A percentile compares a stretch with the other conserved stretches of the same genome.
Conservation (phyloP, 2,329 filamentous ascomycete genomes). For the Fusarium domesticum region DNA sequence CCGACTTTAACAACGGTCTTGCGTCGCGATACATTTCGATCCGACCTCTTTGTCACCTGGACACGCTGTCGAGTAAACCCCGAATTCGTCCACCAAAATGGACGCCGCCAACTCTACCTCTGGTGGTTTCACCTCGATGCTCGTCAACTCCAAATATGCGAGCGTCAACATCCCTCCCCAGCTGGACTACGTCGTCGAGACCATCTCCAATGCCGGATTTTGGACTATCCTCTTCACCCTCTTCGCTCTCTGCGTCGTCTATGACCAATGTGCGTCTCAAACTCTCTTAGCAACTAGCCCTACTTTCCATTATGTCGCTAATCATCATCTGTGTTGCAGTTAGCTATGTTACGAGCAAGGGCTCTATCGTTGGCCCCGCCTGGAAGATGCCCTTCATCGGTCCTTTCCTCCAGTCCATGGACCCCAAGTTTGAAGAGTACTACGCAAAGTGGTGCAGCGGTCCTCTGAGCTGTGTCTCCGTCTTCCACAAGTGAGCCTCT, state of each 20-base stretch:
- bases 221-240: constrained; percentile 67
- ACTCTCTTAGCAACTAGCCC: not conserved
- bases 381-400: constrained; percentile 87
- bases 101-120: constrained; percentile 60
- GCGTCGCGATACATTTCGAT: not conserved
- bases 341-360: constrained; percentile 72
- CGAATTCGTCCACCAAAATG: constrained; percentile 36
- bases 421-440: constrained; percentile 90
- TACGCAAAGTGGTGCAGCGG: constrained; percentile 89
- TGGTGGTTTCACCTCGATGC: constrained; percentile 66
- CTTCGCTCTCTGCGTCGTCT: constrained; percentile 68
- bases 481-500: constrained; percentile 88
- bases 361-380: constrained; percentile 68
- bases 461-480: constrained; percentile 90
- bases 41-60: not conserved
- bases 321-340: constrained; percentile 46
- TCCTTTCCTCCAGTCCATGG: constrained; percentile 89
- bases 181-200: constrained; percentile 53
- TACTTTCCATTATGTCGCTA: constrained; percentile 11
- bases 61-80: constrained; percentile 4
- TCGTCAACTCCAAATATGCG: constrained; percentile 58
- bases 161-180: constrained; percentile 52
- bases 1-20: not conserved
- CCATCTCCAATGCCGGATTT: constrained; percentile 55
- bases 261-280: constrained; percentile 77